A percentile compares a stretch with the other conserved stretches of the same genome.
phyloP scores from a whole-genome alignment of 768 basidiomycete genomes.

The Guyanaporus albipodus region DNA sequence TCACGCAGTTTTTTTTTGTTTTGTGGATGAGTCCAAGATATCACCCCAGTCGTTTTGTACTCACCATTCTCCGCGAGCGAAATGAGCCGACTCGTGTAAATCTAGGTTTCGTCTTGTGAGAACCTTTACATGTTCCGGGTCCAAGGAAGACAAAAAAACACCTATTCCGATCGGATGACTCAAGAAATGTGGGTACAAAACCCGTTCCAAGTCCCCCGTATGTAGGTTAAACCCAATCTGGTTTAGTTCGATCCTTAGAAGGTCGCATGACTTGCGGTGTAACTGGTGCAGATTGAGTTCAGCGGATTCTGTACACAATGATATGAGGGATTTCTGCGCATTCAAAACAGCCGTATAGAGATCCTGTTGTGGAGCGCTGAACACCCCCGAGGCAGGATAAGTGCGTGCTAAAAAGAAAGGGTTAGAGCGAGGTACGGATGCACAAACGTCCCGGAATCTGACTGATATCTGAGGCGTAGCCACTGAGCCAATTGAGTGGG shows the following conservation, averaged over 20 bases:
- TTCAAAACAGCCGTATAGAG: conserved; percentile 78
- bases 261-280: conserved; percentile 65
- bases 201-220: conserved; percentile 58
- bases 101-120: conserved; percentile 44
- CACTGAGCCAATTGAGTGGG: conserved; percentile 40
- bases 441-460: conserved; percentile 19
- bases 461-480: conserved; percentile 96
- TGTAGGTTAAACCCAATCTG: conserved; percentile 48
- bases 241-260: conserved; percentile 67
- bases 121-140: conserved; percentile 1
- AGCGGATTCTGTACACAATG: conserved; percentile 53
- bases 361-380: conserved; percentile 75
- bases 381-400: conserved; percentile 80
- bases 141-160: conserved; percentile 30
- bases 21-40: neutral
- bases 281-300: conserved; percentile 67
- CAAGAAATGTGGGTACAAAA: conserved; percentile 88
- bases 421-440: conserved; percentile 4
- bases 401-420: conserved; percentile 59
- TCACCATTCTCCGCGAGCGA: conserved; percentile 52
- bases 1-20: conserved; percentile 4
- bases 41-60: conserved; percentile 20
- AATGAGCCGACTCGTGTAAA: conserved; percentile 77
- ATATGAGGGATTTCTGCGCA: conserved; percentile 65
- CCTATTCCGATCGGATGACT: conserved; percentile 92